Percentiles rank a stretch among this genome's conserved stretches.
These are phyloP conservation scores for Psilocybe azurescens DNA, from an alignment of 768 basidiomycete genomes.

Conservation along the genomic window DNA sequence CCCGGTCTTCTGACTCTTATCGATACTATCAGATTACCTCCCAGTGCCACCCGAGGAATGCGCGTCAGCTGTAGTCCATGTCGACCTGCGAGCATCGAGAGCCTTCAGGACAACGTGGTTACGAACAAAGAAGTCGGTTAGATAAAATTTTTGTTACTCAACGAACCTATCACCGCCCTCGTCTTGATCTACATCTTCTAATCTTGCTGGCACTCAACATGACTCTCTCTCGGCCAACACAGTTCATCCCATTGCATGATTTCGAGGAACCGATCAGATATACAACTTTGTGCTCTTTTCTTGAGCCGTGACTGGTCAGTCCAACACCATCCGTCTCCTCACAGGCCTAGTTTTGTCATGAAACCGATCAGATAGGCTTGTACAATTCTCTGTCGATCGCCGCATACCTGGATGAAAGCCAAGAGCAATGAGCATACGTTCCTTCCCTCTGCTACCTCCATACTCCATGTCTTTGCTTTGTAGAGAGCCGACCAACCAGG, in stretches of 20 bases:
- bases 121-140: constrained; percentile 15
- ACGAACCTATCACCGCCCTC: constrained; percentile 15
- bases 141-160: constrained; percentile 11
- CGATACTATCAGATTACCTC: constrained; percentile 39
- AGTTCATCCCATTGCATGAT: background rate
- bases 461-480: too few relatives aligned
- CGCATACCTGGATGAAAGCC: background rate
- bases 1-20: constrained; percentile 44
- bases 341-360: background rate
- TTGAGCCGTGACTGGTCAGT: too few relatives aligned
- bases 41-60: constrained; percentile 22
- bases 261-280: too few relatives aligned
- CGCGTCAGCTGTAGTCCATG: constrained; percentile 31
- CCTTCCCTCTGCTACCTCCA: too few relatives aligned
- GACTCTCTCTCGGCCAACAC: too few relatives aligned
- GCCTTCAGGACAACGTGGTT: constrained; percentile 11
- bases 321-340: too few relatives aligned
- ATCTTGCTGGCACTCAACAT: background rate
- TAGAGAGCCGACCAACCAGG: background rate
- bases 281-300: too few relatives aligned
- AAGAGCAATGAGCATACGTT: too few relatives aligned
- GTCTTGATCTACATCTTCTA: constrained; percentile 6
- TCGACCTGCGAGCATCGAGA: constrained; percentile 35
- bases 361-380: background rate
- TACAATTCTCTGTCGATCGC: background rate